Base-by-base conservation (phyloP, 208 protist species). In the Borovskyia barvae region DNA sequence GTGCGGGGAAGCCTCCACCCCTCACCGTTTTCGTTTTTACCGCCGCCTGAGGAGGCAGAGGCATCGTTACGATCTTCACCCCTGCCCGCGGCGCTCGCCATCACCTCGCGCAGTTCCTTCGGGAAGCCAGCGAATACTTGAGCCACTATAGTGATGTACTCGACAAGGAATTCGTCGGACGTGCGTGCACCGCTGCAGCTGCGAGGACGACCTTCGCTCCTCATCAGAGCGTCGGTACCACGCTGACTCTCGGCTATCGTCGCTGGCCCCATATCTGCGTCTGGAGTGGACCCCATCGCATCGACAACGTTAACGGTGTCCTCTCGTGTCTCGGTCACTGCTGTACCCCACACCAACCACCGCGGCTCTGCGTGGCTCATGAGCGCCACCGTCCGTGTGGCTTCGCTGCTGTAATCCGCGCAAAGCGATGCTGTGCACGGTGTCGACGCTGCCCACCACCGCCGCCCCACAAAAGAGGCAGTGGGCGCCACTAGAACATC, bases 91-190 rank as follows among this genome's bases (percentile, higher is more conserved):
- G 57, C 62, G 11, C 20, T 56, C 40, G 39, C n/a, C 17, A 67
- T 35, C 22, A 78, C 65, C 17, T 36, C 61, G 24, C 48, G 20
- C 24, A 94, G 65, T 25, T 89, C 63, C 48, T 89, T 85, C 6
- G 88, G 82, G 26, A 94, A 70, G 0, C 80, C 80, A 15, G 78
- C 72, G 20, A 94, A 66, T n/a, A 90, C 41, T 57, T 82, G 80
- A 3, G 72, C 72, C 20, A 89, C 61, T 8, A 90, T 37, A 28
- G 57, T 75, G 26, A 80, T 83, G 55, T 79, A 85, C 59, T 94
- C 82, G 3, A 88, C 63, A 25, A 90, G 72, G 41, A 66, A 52
- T 52, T 91, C 83, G 47, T 94, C 87, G 0, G 66, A n/a, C 22
- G 71, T 56, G 0, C 67, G 66, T 11, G 28, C 69, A 19, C 37